A percentile compares a stretch with the other conserved stretches of the same genome.
phyloP scores from a whole-genome alignment of 2,329 filamentous ascomycete species.

The Fusarium compactum region DNA sequence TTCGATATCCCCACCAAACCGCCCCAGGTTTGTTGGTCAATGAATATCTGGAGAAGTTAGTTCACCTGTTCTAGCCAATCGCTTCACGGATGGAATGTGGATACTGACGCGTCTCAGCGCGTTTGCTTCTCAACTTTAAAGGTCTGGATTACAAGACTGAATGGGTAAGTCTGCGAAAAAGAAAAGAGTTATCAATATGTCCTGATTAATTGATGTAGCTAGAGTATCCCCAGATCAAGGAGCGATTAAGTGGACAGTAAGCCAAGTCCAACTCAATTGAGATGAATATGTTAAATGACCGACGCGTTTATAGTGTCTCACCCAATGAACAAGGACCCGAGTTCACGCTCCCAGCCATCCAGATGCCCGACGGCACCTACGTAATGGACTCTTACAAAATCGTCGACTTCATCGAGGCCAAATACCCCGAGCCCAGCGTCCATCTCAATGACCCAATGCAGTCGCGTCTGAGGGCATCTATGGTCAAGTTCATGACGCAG shows the following conservation, averaged over 20 bases:
- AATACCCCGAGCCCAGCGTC: conserved; percentile 63
- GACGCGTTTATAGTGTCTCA: conserved; percentile 2
- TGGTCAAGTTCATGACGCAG: conserved; percentile 29
- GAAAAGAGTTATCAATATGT: rapidly evolving
- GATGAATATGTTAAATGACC: neutral
- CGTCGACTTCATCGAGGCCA: conserved; percentile 68
- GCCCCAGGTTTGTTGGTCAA: conserved; percentile 36
- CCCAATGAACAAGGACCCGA: conserved; percentile 7
- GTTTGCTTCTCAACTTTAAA: conserved; percentile 37
- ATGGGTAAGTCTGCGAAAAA: conserved; percentile 1
- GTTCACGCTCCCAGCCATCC: conserved; percentile 61
- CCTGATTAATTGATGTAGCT: conserved; percentile 11
- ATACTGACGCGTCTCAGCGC: conserved; percentile 6
- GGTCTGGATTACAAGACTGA: conserved; percentile 31
- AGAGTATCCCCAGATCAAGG: conserved; percentile 32
- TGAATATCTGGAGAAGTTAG: conserved; percentile 40
- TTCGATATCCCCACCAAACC: conserved; percentile 33
- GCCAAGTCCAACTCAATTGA: rapidly evolving
- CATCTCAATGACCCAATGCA: conserved; percentile 14
- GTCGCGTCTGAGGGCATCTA: conserved; percentile 3
- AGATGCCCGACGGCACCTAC: conserved; percentile 65
- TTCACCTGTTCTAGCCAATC: neutral
- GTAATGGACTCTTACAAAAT: conserved; percentile 74
- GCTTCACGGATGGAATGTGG: neutral
- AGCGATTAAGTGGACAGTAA: conserved; percentile 21